These are phyloP conservation scores for Pythium folliculosum DNA, from an alignment of 352 stramenopile species.

Conservation along the genomic window DNA sequence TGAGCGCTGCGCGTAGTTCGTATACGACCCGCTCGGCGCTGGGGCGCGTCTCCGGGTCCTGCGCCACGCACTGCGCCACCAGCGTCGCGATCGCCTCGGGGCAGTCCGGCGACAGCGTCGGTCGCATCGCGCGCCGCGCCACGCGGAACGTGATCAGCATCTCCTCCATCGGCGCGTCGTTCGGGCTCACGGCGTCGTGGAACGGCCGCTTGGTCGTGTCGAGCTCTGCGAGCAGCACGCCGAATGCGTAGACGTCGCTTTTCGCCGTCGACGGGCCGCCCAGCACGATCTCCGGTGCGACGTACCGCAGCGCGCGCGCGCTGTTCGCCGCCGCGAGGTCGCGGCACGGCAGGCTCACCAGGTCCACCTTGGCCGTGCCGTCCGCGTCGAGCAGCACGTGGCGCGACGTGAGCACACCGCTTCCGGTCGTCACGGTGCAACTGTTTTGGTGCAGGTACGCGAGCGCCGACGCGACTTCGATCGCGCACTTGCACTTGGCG, in stretches of 20 bases:
- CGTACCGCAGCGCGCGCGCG: conserved; percentile 46
- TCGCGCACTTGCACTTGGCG: conserved; percentile 69
- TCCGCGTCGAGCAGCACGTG: neutral
- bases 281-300: neutral
- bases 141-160: conserved; percentile 44
- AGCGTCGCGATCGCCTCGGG: neutral
- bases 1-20: neutral
- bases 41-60: neutral
- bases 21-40: neutral
- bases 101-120: neutral
- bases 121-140: neutral
- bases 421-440: neutral
- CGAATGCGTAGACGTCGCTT: neutral
- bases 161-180: conserved; percentile 67
- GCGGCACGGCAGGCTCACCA: neutral
- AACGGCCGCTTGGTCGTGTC: conserved; percentile 36
- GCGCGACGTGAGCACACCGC: neutral
- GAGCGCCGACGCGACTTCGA: conserved; percentile 40
- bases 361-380: neutral
- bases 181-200: conserved; percentile 44
- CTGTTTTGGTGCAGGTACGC: neutral
- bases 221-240: neutral
- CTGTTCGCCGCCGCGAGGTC: conserved; percentile 45
- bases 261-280: neutral
- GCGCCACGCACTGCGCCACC: neutral